Conservation (phyloP, 176 grass and related monocot species). For the Saccharum spontaneum region DNA sequence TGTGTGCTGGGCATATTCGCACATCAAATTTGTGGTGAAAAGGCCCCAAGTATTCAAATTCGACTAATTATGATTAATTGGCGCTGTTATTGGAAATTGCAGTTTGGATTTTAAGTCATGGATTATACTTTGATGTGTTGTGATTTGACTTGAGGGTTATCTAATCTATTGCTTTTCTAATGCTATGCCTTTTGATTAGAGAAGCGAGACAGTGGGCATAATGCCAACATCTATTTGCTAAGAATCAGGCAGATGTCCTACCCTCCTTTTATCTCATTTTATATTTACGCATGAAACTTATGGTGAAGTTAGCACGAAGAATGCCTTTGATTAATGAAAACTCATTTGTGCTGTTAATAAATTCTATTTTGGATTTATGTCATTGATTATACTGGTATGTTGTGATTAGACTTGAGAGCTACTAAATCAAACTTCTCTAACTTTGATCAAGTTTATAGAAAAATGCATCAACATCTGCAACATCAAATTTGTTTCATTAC, state of each 20-base stretch:
- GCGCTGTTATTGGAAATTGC: background rate
- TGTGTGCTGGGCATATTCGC: background rate
- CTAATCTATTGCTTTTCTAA: background rate
- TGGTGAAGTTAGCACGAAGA: background rate
- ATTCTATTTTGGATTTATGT: background rate
- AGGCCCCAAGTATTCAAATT: background rate
- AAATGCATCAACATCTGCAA: background rate
- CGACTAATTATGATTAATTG: background rate
- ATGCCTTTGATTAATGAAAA: background rate
- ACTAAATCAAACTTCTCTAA: background rate
- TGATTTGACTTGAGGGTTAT: background rate
- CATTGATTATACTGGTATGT: background rate
- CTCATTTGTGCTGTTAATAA: background rate
- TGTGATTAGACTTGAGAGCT: background rate
- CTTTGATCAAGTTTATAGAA: background rate
- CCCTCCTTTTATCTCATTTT: background rate
- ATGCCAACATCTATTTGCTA: background rate
- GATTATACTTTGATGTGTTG: conserved; percentile 15
- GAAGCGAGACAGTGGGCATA: background rate
- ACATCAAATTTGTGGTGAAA: background rate
- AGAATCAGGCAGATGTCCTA: background rate
- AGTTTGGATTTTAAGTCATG: background rate
- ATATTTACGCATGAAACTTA: background rate
- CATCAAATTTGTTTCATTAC: background rate
- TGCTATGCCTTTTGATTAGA: background rate